A percentile compares a stretch with the other conserved stretches of the same genome.
Conservation (phyloP, 78 protist species). For the Guillardia theta region DNA sequence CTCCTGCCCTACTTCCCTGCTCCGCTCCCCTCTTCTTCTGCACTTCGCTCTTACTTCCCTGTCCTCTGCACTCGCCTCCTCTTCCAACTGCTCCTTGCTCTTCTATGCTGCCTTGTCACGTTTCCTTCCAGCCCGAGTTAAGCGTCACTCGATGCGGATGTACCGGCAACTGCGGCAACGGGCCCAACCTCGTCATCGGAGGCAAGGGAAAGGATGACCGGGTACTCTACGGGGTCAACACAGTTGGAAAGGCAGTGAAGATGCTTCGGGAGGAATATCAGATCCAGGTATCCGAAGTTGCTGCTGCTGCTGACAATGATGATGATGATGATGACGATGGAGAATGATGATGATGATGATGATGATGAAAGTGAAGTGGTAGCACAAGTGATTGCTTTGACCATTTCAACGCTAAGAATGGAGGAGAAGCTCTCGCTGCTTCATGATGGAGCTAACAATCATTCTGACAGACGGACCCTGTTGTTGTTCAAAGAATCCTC, state of each 20-base stretch:
- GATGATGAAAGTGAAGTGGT: too few species aligned
- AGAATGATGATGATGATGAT: too few species aligned
- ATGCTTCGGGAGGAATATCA: not conserved
- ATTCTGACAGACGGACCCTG: too few species aligned
- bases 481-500: not conserved
- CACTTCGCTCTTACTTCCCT: not conserved
- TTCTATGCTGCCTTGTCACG: too few species aligned
- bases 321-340: too few species aligned
- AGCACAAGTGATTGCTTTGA: too few species aligned
- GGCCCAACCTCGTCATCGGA: not conserved
- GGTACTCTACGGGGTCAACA: not conserved
- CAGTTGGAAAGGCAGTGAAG: not conserved
- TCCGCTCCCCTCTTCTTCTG: not conserved
- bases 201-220: not conserved
- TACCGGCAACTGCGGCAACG: conserved; percentile 15
- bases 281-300: not conserved
- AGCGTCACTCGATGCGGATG: not conserved
- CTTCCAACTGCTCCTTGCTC: not conserved
- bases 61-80: not conserved
- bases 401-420: too few species aligned
- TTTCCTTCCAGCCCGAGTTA: not conserved
- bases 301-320: too few species aligned
- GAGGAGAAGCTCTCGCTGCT: too few species aligned
- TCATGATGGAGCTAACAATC: too few species aligned
- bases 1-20: not conserved